A percentile compares a stretch with the other conserved stretches of the same genome.
Conservation (phyloP, 2,329 filamentous ascomycete genomes). For the Blumeria graminis region DNA sequence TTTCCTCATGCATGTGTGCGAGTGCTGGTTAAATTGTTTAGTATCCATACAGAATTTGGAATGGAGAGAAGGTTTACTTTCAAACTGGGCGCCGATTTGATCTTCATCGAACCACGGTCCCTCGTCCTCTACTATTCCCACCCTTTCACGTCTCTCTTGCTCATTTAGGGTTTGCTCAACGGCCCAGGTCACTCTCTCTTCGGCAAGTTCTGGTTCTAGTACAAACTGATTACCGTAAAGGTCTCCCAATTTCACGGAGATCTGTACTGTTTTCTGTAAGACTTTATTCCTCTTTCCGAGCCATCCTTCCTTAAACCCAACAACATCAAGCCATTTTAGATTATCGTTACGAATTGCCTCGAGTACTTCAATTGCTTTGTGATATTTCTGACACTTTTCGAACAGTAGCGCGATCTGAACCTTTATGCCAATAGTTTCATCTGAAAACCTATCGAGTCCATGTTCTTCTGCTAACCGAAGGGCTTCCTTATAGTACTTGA, state of each 20-base stretch:
- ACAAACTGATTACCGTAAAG: constrained; percentile 59
- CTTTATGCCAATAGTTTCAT: constrained; percentile 76
- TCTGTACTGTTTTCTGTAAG: constrained; percentile 47
- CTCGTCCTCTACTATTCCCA: constrained; percentile 50
- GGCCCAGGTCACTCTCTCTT: constrained; percentile 53
- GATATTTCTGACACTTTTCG: constrained; percentile 48
- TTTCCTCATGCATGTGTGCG: constrained; percentile 50
- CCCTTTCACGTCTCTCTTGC: constrained; percentile 26
- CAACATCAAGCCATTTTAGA: constrained; percentile 27
- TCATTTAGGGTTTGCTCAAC: constrained; percentile 62
- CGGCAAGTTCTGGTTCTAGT: constrained; percentile 46
- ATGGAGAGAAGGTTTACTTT: neutral
- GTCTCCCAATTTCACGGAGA: constrained; percentile 64
- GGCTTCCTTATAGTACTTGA: constrained; percentile 65
- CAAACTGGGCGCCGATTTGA: constrained; percentile 35
- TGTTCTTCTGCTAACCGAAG: constrained; percentile 47
- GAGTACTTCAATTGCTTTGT: constrained; percentile 49
- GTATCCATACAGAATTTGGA: constrained; percentile 5
- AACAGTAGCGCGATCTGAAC: constrained; percentile 60
- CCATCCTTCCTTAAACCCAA: constrained; percentile 11
- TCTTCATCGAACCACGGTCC: constrained; percentile 45
- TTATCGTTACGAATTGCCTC: constrained; percentile 54
- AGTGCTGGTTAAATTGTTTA: constrained; percentile 27
- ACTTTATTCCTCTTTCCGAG: constrained; percentile 33
- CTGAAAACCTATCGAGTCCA: constrained; percentile 67